Conservation (phyloP, 805 yeast species). For the Yamadazyma ubonensis region DNA sequence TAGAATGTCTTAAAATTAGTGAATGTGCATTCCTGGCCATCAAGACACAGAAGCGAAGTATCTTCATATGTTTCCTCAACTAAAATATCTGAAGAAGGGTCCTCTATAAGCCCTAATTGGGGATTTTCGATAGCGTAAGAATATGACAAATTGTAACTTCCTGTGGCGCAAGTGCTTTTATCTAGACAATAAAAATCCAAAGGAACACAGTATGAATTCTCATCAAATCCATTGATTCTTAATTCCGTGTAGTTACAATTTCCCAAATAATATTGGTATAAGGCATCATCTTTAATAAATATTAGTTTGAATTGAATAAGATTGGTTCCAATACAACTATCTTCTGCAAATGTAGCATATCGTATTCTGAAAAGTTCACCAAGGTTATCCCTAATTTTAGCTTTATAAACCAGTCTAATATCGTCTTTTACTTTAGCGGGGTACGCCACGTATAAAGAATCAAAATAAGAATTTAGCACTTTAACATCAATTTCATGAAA, state of each 20-base stretch:
- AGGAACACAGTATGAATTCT: slow-evolving; percentile 9
- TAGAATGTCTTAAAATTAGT: slow-evolving; percentile 7
- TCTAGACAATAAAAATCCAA: slow-evolving; percentile 9
- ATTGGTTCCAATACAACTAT: slow-evolving; percentile 13
- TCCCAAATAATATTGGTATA: slow-evolving; percentile 15
- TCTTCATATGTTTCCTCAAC: slow-evolving; percentile 9
- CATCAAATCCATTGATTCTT: slow-evolving; percentile 9
- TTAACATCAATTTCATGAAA: slow-evolving; percentile 14
- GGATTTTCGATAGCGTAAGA: slow-evolving; percentile 1
- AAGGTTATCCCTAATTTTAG: slow-evolving; percentile 9
- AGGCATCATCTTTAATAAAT: slow-evolving; percentile 6
- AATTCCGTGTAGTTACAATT: slow-evolving; percentile 14
- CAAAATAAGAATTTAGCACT: slow-evolving; percentile 10
- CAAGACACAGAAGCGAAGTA: slow-evolving; percentile 7
- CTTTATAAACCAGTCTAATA: slow-evolving; percentile 1
- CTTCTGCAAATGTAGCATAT: slow-evolving; percentile 7
- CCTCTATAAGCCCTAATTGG: neutral
- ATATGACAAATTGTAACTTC: slow-evolving; percentile 4
- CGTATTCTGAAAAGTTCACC: slow-evolving; percentile 10
- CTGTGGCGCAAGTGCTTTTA: slow-evolving; percentile 1
- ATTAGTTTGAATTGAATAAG: slow-evolving; percentile 14
- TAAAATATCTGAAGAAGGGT: slow-evolving; percentile 1
- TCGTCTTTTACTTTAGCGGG: slow-evolving; percentile 8
- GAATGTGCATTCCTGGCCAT: slow-evolving; percentile 8
- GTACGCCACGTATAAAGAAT: slow-evolving; percentile 12